Evolutionary conservation across 106 monocot genomes (phyloP), one percentile per base, ranked within the genome.

Genomic region (Narthecium ossifragum): DNA sequence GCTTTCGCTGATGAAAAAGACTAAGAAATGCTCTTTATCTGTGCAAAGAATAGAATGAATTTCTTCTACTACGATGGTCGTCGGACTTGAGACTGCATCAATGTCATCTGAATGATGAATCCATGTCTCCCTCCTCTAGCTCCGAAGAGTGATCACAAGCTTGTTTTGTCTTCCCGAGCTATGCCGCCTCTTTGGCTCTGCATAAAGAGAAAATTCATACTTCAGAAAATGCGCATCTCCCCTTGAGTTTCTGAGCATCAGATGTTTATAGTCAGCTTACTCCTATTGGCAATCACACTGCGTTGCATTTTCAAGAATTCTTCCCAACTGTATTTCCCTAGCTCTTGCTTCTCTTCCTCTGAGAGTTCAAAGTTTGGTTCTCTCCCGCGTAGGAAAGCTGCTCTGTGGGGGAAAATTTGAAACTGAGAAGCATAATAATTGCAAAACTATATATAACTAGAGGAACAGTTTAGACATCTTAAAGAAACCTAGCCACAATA

Each of bases 311-410:
- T 63, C 59, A 93, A 58, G 41, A 88, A 93, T 36, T 81, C 92
- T 6, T 85, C 78, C 92, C 92, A 93, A 15, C 73, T 88, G 75
- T 84, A 85, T 37, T 54, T 72, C 20, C 63, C 40, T 5, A 93
- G 76, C 47, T 93, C 92, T 55, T 70, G 61, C 62, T 88, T 85
- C 67, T 88, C 92, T 26, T 88, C 79, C 64, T 85, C 79, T 2
- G 71, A 62, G 9, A 93, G 78, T 40, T 82, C 85, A 60, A 81
- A 93, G 64, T 93, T 93, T 17, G 92, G 88, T 46, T 93, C 88
- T 63, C 92, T 75, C 6, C 92, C 92, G 29, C 92, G 85, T 75
- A 93, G 81, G 71, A 81, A 93, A 53, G 92, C 92, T 10, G 92
- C 92, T 65, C 92, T 93, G 74, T 26, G 15, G 6, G 18, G 18